Evolutionary conservation across 768 basidiomycete species (phyloP).

Genomic region (Termitomyces sp.): DNA sequence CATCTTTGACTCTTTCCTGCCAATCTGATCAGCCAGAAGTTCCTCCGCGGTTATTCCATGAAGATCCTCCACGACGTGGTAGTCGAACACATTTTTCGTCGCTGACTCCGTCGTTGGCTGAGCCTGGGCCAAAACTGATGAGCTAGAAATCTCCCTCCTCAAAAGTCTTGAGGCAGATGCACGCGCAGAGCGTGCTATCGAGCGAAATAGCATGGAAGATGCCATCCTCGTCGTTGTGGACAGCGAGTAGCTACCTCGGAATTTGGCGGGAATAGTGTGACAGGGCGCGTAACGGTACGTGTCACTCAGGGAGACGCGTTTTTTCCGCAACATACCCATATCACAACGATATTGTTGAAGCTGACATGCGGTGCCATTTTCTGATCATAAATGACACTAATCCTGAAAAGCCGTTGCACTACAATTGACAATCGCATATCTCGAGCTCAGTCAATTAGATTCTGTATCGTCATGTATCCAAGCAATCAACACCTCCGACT

Average conservation of each 20-base stretch:
- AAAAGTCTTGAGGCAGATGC: conserved; percentile 21
- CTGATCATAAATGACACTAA: too few relatives aligned
- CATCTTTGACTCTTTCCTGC: conserved; percentile 69
- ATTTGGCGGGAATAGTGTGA: conserved; percentile 30
- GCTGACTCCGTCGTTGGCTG: conserved; percentile 23
- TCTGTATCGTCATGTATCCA: too few relatives aligned
- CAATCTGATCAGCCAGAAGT: conserved; percentile 69
- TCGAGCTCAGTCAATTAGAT: too few relatives aligned
- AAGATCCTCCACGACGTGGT: conserved; percentile 78
- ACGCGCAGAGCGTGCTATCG: conserved; percentile 43
- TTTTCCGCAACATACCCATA: neutral
- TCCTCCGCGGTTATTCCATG: conserved; percentile 76
- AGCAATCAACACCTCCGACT: neutral
- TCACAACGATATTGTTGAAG: too few relatives aligned
- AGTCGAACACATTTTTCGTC: conserved; percentile 50
- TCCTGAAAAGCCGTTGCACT: too few relatives aligned
- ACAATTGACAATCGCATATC: too few relatives aligned
- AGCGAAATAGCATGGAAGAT: conserved; percentile 52
- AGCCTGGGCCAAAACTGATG: conserved; percentile 23
- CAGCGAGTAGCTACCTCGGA: conserved; percentile 24
- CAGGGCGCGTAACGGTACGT: conserved; percentile 2
- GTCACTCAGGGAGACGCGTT: neutral
- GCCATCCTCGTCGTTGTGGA: conserved; percentile 43
- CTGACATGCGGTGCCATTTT: too few relatives aligned
- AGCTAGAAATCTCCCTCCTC: conserved; percentile 32